phyloP scores from a whole-genome alignment of 2,329 filamentous ascomycete species.

The Cytospora chrysosperma region DNA sequence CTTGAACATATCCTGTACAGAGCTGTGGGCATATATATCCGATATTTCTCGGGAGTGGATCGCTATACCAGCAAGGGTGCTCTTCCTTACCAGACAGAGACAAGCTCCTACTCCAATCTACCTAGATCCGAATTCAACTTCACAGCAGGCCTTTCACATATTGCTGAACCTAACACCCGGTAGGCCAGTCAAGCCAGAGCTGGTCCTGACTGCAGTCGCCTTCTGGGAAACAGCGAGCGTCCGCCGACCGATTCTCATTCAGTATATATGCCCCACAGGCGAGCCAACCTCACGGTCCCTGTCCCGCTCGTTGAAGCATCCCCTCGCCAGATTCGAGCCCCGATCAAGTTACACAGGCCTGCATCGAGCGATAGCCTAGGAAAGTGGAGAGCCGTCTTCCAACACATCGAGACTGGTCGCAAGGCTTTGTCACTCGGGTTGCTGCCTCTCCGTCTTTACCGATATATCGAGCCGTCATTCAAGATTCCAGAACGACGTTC shows the following conservation, averaged over 20 bases:
- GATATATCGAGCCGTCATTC: neutral
- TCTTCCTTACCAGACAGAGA: slow-evolving; percentile 5
- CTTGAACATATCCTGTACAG: neutral
- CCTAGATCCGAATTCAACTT: slow-evolving; percentile 8
- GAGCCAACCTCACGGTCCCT: slow-evolving; percentile 10
- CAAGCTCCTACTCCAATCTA: slow-evolving; percentile 9
- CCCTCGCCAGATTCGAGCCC: slow-evolving; percentile 7
- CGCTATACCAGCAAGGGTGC: slow-evolving; percentile 3
- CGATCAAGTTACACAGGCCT: slow-evolving; percentile 11
- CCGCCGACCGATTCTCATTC: slow-evolving; percentile 8
- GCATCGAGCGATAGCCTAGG: neutral
- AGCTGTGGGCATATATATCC: slow-evolving; percentile 5
- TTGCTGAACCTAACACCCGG: neutral
- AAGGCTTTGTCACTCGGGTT: neutral
- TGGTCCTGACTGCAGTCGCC: slow-evolving; percentile 7
- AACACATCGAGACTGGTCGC: neutral
- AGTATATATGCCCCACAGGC: slow-evolving; percentile 20
- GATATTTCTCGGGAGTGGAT: slow-evolving; percentile 5
- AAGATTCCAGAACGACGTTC: neutral
- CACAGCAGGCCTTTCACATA: slow-evolving; percentile 4
- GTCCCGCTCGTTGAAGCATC: slow-evolving; percentile 18
- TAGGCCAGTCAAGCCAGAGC: slow-evolving; percentile 3
- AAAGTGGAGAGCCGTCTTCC: slow-evolving; percentile 3
- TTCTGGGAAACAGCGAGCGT: slow-evolving; percentile 1
- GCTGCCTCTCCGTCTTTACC: neutral